Evolutionary conservation across 495 filamentous ascomycete genomes (phyloP).

Genomic region (Hypomontagnella monticulosa): DNA sequence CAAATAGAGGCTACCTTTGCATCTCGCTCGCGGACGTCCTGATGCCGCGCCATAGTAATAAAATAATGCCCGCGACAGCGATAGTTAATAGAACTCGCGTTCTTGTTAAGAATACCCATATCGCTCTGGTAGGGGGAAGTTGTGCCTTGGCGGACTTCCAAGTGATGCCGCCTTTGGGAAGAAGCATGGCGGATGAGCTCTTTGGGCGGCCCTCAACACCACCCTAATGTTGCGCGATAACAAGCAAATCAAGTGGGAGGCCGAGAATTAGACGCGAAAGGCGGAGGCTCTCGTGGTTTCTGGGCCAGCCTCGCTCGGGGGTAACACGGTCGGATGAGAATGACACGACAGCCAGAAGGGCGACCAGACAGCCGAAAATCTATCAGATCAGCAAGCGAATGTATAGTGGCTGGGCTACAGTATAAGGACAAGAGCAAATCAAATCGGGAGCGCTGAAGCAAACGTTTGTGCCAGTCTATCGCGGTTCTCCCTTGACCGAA

Average conservation of each 20-base stretch:
- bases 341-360: slow-evolving; percentile 16
- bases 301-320: slow-evolving; percentile 15
- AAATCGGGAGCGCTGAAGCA: slow-evolving; percentile 14
- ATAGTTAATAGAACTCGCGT: slow-evolving; percentile 82
- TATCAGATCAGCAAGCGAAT: slow-evolving; percentile 24
- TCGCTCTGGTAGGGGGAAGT: slow-evolving; percentile 82
- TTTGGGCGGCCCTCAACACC: slow-evolving; percentile 51
- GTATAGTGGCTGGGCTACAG: slow-evolving; percentile 10
- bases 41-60: slow-evolving; percentile 92
- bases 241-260: slow-evolving; percentile 14
- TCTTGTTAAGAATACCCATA: slow-evolving; percentile 78
- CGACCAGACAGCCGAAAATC: slow-evolving; percentile 20
- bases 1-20: slow-evolving; percentile 73
- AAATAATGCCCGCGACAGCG: slow-evolving; percentile 73
- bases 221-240: slow-evolving; percentile 38
- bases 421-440: neutral
- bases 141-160: slow-evolving; percentile 90
- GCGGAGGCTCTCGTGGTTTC: slow-evolving; percentile 25
- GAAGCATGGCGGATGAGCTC: slow-evolving; percentile 60
- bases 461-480: slow-evolving; percentile 17
- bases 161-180: slow-evolving; percentile 87
- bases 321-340: slow-evolving; percentile 15
- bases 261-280: slow-evolving; percentile 1
- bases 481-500: slow-evolving; percentile 24
- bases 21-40: slow-evolving; percentile 83